A percentile compares a stretch with the other conserved stretches of the same genome.
phyloP scores from a whole-genome alignment of 1,139 yeast species.

The Meyerozyma sp. region DNA sequence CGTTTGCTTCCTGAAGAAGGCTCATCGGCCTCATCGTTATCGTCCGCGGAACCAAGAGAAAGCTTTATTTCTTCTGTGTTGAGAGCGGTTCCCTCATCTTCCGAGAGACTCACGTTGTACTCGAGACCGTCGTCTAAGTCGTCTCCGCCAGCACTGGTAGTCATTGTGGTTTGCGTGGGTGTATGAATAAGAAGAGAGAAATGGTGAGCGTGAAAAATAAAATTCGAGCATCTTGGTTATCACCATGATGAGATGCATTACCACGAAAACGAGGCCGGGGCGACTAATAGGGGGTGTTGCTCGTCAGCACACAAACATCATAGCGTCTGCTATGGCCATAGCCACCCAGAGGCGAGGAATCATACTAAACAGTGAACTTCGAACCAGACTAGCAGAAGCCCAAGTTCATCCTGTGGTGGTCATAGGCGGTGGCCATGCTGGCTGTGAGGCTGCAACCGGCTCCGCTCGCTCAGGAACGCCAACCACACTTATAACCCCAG shows the following conservation, averaged over 20 bases:
- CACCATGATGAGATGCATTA: neutral
- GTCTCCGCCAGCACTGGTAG: slow-evolving; percentile 31
- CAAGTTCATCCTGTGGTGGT: slow-evolving; percentile 61
- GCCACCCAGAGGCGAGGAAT: slow-evolving; percentile 5
- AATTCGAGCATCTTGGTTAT: neutral
- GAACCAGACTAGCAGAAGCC: slow-evolving; percentile 7
- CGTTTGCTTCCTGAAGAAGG: slow-evolving; percentile 19
- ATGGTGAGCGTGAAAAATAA: neutral
- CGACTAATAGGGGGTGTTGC: neutral
- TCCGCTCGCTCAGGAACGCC: slow-evolving; percentile 76
- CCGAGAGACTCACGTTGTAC: slow-evolving; percentile 40
- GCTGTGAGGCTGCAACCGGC: slow-evolving; percentile 95
- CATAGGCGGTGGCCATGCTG: slow-evolving; percentile 98
- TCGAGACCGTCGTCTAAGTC: slow-evolving; percentile 68
- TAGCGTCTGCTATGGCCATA: neutral
- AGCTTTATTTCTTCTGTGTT: neutral
- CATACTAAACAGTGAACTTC: slow-evolving; percentile 8
- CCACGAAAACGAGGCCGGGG: neutral
- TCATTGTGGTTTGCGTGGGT: neutral
- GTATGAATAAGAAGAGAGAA: neutral
- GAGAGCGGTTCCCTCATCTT: slow-evolving; percentile 2
- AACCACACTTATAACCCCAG: slow-evolving; percentile 78
- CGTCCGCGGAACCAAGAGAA: slow-evolving; percentile 6
- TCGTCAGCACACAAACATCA: neutral
- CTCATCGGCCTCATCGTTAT: slow-evolving; percentile 18